phyloP scores from a whole-genome alignment of 108 stramenopile genomes.

The Schizochytrium sp. region DNA sequence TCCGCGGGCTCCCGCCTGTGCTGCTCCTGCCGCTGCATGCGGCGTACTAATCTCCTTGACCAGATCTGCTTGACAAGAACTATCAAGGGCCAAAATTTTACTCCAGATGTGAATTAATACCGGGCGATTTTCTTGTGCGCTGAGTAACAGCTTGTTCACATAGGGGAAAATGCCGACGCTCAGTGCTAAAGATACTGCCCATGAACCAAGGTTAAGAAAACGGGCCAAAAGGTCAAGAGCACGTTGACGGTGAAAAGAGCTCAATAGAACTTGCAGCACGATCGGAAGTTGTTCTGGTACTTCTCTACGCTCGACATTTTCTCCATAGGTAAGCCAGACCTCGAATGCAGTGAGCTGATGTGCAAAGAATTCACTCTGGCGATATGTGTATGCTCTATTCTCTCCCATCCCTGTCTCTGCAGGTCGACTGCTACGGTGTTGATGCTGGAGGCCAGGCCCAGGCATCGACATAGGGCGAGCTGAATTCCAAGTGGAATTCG shows the following conservation, averaged over 20 bases:
- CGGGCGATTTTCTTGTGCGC: constrained; percentile 86
- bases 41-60: constrained; percentile 80
- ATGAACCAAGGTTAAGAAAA: constrained; percentile 89
- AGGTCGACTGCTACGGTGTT: constrained; percentile 30
- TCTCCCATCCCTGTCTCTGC: constrained; percentile 19
- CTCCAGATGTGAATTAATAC: constrained; percentile 95
- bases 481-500: neutral
- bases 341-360: constrained; percentile 98
- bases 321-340: constrained; percentile 93
- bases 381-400: constrained; percentile 60
- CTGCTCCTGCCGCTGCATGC: neutral
- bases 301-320: constrained; percentile 71
- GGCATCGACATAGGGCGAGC: neutral
- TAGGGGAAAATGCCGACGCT: constrained; percentile 97
- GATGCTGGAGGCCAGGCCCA: neutral
- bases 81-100: constrained; percentile 88
- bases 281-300: constrained; percentile 95
- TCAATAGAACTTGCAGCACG: constrained; percentile 92
- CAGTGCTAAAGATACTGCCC: constrained; percentile 92
- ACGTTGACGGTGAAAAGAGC: constrained; percentile 88
- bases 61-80: constrained; percentile 88
- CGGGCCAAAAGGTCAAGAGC: constrained; percentile 88
- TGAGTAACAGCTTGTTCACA: constrained; percentile 91
- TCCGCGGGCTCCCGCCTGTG: neutral
- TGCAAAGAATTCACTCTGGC: constrained; percentile 83